A percentile compares a stretch with the other conserved stretches of the same genome.
phyloP scores from a whole-genome alignment of 2,329 filamentous ascomycete species.

The Pseudogymnoascus sp. region DNA sequence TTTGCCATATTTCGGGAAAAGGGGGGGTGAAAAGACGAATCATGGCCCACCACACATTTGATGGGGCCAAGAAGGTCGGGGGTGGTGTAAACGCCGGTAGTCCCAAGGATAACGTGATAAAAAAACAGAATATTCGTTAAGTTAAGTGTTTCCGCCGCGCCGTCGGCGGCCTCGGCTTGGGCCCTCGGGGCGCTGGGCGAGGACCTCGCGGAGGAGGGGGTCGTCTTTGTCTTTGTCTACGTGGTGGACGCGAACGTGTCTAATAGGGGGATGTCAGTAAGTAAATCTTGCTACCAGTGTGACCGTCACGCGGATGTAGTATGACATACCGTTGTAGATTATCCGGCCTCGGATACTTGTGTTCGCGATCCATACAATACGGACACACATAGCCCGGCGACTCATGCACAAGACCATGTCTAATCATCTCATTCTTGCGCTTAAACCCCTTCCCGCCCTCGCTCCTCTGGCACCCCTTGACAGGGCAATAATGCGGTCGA shows the following conservation, averaged over 20 bases:
- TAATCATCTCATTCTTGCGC: slow-evolving; percentile 66
- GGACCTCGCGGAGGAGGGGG: slow-evolving; percentile 68
- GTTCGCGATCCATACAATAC: slow-evolving; percentile 88
- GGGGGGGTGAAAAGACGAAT: neutral
- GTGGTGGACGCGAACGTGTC: slow-evolving; percentile 90
- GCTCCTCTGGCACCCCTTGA: slow-evolving; percentile 54
- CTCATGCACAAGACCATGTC: slow-evolving; percentile 80
- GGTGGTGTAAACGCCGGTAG: neutral
- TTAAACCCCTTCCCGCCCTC: slow-evolving; percentile 63
- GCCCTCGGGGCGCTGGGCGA: slow-evolving; percentile 79
- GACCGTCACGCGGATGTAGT: neutral
- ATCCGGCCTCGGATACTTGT: slow-evolving; percentile 90
- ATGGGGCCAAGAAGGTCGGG: neutral
- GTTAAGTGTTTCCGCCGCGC: slow-evolving; percentile 40
- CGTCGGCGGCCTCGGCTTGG: slow-evolving; percentile 72
- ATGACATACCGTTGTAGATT: slow-evolving; percentile 75
- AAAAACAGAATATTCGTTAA: neutral
- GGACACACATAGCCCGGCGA: slow-evolving; percentile 94
- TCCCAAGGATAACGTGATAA: neutral
- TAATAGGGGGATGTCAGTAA: slow-evolving; percentile 30
- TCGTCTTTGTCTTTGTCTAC: slow-evolving; percentile 86
- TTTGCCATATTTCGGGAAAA: neutral
- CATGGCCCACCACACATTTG: neutral
- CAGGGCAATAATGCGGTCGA: slow-evolving; percentile 59
- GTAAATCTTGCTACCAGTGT: neutral